These are phyloP conservation scores for Anacardium occidentale DNA, from an alignment of 345 rosid species.

Conservation along the genomic window DNA sequence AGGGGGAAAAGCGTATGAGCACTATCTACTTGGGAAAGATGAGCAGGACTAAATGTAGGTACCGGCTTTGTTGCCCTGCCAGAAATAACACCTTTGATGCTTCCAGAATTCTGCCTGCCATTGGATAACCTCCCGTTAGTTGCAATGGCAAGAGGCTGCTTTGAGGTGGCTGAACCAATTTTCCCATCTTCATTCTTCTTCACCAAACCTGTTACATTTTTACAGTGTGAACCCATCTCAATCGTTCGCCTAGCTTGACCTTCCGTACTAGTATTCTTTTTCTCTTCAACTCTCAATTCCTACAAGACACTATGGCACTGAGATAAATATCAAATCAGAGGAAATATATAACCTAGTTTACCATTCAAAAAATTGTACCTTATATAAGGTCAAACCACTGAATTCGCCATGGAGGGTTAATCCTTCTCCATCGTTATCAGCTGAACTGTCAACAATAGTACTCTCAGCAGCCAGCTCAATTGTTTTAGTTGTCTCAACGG, in stretches of 20 bases:
- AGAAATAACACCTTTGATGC: conserved; percentile 3
- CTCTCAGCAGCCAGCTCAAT: background rate
- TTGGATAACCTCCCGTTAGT: conserved; percentile 13
- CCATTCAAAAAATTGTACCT: background rate
- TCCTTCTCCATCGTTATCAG: background rate
- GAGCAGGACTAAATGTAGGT: background rate
- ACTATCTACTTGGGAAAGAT: background rate
- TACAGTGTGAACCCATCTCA: background rate
- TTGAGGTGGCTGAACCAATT: conserved; percentile 9
- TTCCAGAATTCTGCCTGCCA: background rate
- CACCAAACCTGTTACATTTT: background rate
- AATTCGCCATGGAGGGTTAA: background rate
- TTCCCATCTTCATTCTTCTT: conserved; percentile 15
- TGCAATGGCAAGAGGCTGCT: conserved; percentile 20
- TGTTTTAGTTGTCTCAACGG: conserved; percentile 2
- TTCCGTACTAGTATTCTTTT: background rate
- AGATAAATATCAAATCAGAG: conserved; percentile 1
- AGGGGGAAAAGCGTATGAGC: background rate
- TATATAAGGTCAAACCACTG: background rate
- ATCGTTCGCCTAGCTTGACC: background rate
- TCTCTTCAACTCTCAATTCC: conserved; percentile 15
- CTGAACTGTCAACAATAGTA: background rate
- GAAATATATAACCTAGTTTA: background rate
- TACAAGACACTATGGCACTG: background rate
- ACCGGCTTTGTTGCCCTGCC: background rate